Evolutionary conservation across 345 rosid species (phyloP).

Genomic region (Brassica carinata): DNA sequence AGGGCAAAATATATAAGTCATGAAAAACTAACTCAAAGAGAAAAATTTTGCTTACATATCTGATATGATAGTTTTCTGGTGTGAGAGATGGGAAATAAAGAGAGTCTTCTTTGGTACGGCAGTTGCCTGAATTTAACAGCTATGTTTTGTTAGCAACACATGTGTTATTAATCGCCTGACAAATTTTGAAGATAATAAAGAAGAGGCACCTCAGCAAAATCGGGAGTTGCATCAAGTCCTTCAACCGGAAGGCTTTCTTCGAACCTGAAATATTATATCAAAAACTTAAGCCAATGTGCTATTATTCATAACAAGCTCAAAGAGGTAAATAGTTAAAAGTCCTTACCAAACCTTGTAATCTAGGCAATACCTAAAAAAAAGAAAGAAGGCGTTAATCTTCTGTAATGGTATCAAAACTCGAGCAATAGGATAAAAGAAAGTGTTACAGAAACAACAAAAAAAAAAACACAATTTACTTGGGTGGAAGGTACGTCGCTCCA

Average conservation of each 20-base stretch:
- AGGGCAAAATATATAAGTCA: not conserved
- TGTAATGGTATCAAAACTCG: not conserved
- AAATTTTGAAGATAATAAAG: too few species aligned
- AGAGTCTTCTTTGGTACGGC: not conserved
- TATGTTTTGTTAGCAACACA: not conserved
- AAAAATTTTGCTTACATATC: not conserved
- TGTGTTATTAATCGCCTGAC: too few species aligned
- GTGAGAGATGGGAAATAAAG: not conserved
- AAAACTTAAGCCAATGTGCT: not conserved
- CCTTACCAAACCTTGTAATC: conserved; percentile 3
- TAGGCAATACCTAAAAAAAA: not conserved
- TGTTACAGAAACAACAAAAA: not conserved
- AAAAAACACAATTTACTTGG: not conserved
- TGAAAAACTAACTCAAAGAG: not conserved
- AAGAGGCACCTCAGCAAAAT: not conserved
- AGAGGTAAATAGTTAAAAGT: not conserved
- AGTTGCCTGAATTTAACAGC: not conserved
- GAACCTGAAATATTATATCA: not conserved
- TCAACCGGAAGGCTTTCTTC: not conserved
- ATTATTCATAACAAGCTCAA: not conserved
- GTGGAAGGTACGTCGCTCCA: not conserved
- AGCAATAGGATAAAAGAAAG: not conserved
- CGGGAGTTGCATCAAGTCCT: not conserved
- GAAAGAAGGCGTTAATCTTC: not conserved
- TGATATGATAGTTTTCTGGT: not conserved